These are phyloP conservation scores for Dunaliella primolecta DNA, from an alignment of 139 green algal species.

Conservation along the genomic window DNA sequence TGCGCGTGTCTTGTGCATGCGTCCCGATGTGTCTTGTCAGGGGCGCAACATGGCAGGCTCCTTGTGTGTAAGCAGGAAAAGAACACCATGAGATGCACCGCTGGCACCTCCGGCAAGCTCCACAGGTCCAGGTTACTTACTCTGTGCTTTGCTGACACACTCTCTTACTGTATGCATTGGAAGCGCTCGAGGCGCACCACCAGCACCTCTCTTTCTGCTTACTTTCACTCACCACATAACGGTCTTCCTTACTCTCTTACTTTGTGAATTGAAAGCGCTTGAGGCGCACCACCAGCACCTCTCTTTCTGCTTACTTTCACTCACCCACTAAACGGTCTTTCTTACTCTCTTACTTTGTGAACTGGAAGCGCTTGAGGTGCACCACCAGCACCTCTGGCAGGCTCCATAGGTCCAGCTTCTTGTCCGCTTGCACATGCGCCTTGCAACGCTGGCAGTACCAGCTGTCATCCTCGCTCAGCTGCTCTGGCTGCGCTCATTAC, in stretches of 20 bases:
- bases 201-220: conserved; percentile 86
- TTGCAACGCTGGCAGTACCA: conserved; percentile 90
- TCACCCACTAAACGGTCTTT: no score
- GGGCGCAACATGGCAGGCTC: no score
- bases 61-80: no score
- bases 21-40: no score
- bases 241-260: conserved; percentile 15
- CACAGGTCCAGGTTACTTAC: no score
- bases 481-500: conserved; percentile 61
- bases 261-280: conserved; percentile 90
- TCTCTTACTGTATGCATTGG: conserved; percentile 59
- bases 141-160: no score
- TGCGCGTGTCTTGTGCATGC: no score
- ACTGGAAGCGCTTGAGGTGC: conserved; percentile 95
- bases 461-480: conserved; percentile 70
- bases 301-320: no score
- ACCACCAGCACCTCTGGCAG: conserved; percentile 91
- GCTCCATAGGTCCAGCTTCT: conserved; percentile 92
- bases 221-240: no score
- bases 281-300: conserved; percentile 93
- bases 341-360: conserved; percentile 47
- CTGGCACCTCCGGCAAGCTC: no score
- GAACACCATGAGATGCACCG: no score
- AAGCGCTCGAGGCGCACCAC: conserved; percentile 97
- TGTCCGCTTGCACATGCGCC: conserved; percentile 67